Conservation (phyloP, 140 eudicot species). For the Cichorium intybus region DNA sequence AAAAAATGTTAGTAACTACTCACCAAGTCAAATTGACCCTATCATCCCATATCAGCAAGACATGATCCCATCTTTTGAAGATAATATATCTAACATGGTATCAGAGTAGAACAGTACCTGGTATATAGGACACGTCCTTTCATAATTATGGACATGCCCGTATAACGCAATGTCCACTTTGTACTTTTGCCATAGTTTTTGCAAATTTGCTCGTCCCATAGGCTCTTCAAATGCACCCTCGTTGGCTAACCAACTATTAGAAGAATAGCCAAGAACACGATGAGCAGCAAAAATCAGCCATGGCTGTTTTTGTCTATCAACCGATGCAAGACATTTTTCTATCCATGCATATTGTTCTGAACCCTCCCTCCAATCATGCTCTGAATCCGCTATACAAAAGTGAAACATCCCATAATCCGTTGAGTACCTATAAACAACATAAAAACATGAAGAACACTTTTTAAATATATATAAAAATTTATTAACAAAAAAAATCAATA, state of each 20-base stretch:
- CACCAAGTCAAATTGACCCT: no score
- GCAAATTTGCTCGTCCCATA: constrained; percentile 84
- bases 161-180: constrained; percentile 75
- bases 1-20: not conserved
- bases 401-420: constrained; percentile 86
- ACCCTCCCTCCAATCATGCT: constrained; percentile 89
- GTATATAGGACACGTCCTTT: constrained; percentile 48
- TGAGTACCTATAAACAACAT: constrained; percentile 49
- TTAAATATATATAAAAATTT: no score
- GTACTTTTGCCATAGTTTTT: constrained; percentile 76
- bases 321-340: constrained; percentile 76
- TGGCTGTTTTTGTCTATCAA: constrained; percentile 67
- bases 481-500: not conserved
- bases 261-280: constrained; percentile 84
- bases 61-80: no score
- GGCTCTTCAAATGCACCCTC: constrained; percentile 89
- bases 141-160: constrained; percentile 57
- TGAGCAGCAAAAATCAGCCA: constrained; percentile 79
- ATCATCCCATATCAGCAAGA: no score
- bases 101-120: constrained; percentile 24
- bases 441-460: no score
- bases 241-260: constrained; percentile 41
- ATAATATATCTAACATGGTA: not conserved
- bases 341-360: constrained; percentile 75
- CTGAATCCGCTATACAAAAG: constrained; percentile 78